Base-by-base conservation (phyloP, 371 early-diverging fungal species). In the Syncephalastrum contaminatum region DNA sequence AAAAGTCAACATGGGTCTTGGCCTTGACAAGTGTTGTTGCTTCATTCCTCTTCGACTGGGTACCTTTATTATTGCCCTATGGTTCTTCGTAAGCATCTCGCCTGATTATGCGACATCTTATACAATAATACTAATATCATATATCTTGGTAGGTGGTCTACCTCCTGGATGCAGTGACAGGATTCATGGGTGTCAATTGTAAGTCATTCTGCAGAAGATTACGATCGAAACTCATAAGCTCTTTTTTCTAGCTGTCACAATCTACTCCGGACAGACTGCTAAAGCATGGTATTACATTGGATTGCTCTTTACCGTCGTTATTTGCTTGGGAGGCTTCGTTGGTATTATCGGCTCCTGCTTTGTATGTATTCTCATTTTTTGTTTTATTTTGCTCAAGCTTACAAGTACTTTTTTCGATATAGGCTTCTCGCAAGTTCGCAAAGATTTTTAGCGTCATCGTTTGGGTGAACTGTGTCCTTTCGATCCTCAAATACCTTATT, bases 11-110 rank as follows among this genome's bases (percentile, higher is more conserved):
- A 75, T 75, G 75, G 70, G 76, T 45, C 46, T 75, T 20, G 72
- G 74, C 46, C 54, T 72, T 51, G 77, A 77, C 54, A 73, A 77
- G 59, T 77, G 77, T 40, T 77, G 77, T 39, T 71, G 77, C 54
- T 55, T 73, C 54, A 72, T 77, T 53, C 77, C 77, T 36, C 52
- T 77, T 19, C 58, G 77, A 51, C 62, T 72, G 30, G 77, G 74
- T 4, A 67, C 77, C 4, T 73, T 73, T 53, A 60, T 77, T 30
- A 68, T 77, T 54, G 74, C 77, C 40, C 64, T 73, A 42, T 73
- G 72, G 72, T 73, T 77, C 58, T 68, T 70, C 54, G 77, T 77
- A 73, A 51, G 69, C 50, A 39, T 45, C 21, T 40, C 30, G 25
- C 14, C n/a, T 1, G 27, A 14, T 30, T 36, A 16, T 12, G 3